Evolutionary conservation across 2,329 filamentous ascomycete species (phyloP).

Genomic region (Incumbomyces delicatus): DNA sequence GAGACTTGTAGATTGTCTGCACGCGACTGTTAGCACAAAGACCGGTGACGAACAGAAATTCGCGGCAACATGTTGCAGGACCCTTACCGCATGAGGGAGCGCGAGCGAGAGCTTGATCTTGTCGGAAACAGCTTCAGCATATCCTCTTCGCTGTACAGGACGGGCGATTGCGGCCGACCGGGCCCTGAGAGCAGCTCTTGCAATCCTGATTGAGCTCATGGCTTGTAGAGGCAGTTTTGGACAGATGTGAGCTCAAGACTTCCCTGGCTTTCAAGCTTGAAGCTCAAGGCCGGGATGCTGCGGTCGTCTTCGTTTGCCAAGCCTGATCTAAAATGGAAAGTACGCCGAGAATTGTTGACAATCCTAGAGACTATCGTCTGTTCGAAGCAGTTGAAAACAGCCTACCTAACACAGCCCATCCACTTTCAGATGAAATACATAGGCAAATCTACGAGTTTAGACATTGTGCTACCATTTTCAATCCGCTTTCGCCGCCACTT

Average conservation of each 20-base stretch:
- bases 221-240: constrained; percentile 27
- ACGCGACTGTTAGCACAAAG: constrained; percentile 20
- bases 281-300: too few species aligned
- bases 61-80: constrained; percentile 3
- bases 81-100: constrained; percentile 88
- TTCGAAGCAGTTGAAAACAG: too few species aligned
- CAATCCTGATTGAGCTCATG: constrained; percentile 93
- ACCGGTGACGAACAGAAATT: constrained; percentile 5
- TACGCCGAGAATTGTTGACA: too few species aligned
- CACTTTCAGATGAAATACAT: too few species aligned
- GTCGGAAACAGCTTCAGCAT: constrained; percentile 78
- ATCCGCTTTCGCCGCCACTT: too few species aligned
- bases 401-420: too few species aligned
- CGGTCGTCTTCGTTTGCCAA: too few species aligned
- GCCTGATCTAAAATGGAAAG: too few species aligned
- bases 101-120: constrained; percentile 98
- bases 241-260: constrained; percentile 1
- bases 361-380: too few species aligned
- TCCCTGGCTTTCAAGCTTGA: too few species aligned
- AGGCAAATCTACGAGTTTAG: too few species aligned
- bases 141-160: constrained; percentile 75
- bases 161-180: constrained; percentile 67
- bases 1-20: constrained; percentile 60
- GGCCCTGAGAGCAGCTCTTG: constrained; percentile 70
- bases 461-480: too few species aligned